Percentiles rank a stretch among this genome's conserved stretches.
These are phyloP conservation scores for Thalassiosira hispida DNA, from an alignment of 352 stramenopile genomes.

Conservation along the genomic window DNA sequence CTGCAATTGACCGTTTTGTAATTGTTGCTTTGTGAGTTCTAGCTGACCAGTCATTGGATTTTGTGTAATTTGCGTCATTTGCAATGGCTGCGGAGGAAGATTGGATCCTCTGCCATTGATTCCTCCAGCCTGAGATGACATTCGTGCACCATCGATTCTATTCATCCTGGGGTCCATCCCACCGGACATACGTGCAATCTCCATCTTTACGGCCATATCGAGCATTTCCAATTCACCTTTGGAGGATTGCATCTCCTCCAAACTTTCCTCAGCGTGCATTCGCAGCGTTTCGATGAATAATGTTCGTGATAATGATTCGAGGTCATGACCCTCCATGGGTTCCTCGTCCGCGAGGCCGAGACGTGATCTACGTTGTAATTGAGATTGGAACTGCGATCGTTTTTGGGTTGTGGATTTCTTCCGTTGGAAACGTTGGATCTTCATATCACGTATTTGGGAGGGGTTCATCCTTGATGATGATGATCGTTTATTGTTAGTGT, in stretches of 20 bases:
- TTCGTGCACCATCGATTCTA: neutral
- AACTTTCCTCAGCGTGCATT: constrained; percentile 56
- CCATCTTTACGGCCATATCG: constrained; percentile 66
- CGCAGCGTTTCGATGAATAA: constrained; percentile 59
- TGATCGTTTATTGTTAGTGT: neutral
- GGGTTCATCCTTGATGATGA: constrained; percentile 24
- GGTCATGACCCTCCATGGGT: constrained; percentile 74
- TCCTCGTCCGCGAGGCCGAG: constrained; percentile 61
- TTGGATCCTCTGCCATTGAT: neutral
- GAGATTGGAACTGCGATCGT: constrained; percentile 49
- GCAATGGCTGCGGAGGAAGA: constrained; percentile 43
- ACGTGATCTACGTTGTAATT: constrained; percentile 56
- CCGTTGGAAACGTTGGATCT: constrained; percentile 74
- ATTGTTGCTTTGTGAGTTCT: constrained; percentile 59
- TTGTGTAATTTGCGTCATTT: constrained; percentile 81
- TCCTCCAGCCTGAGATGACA: constrained; percentile 3
- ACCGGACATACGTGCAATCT: neutral
- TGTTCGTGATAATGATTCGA: constrained; percentile 64
- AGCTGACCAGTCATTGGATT: constrained; percentile 68
- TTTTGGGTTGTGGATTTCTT: constrained; percentile 58
- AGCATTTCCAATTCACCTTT: constrained; percentile 78
- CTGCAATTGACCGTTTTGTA: constrained; percentile 32
- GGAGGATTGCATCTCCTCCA: constrained; percentile 74
- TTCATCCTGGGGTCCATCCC: constrained; percentile 15
- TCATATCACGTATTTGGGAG: constrained; percentile 50